Evolutionary conservation across 495 filamentous ascomycete species (phyloP), one percentile per base, ranked within the genome.

Genomic region (Penicillium crystallinum): DNA sequence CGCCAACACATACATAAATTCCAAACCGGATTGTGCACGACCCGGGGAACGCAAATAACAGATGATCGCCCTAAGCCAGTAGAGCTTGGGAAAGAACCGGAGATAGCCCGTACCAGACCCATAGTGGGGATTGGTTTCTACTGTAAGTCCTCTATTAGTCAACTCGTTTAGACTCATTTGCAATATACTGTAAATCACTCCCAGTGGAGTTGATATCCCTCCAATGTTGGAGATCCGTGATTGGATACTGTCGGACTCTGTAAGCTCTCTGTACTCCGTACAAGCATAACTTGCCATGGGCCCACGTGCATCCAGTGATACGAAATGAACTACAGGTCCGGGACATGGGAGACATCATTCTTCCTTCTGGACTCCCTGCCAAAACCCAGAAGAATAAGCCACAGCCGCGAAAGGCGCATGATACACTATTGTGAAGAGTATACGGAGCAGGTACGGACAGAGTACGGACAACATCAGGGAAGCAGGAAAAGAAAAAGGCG

Each of bases 391-490:
- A 36, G 17, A 47, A 36, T 41, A 51, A 56, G 47, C 54, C 49
- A 61, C 58, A 64, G 34, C 58, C 62, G 58, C 62, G 53, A 47
- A 62, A 57, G 49, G 55, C 62, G 62, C 62, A 31, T 62, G 33
- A 36, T 54, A 48, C 23, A 4, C 4, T 29, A 4, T 29, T 8
- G 8, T 29, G 8, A 29, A 8, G 25, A 29, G 25, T 29, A 29
- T 29, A 8, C 25, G 25, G 25, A 29, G 25, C 5, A 39, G n/a
- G n/a, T 18, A 21, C 10, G 17, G 11, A 9, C 7, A 4, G 29
- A 51, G n/a, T 14, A 31, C 4, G 39, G 17, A 39, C 17, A 11
- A 15, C 1, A 36, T 17, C n/a, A 17, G 19, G 12, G 29, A 12
- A n/a, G 33, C n/a, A 10, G 11, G 15, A 19, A 40, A 31, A 31